phyloP scores from a whole-genome alignment of 176 grass and related monocot species.

The Cenchrus purpureus region DNA sequence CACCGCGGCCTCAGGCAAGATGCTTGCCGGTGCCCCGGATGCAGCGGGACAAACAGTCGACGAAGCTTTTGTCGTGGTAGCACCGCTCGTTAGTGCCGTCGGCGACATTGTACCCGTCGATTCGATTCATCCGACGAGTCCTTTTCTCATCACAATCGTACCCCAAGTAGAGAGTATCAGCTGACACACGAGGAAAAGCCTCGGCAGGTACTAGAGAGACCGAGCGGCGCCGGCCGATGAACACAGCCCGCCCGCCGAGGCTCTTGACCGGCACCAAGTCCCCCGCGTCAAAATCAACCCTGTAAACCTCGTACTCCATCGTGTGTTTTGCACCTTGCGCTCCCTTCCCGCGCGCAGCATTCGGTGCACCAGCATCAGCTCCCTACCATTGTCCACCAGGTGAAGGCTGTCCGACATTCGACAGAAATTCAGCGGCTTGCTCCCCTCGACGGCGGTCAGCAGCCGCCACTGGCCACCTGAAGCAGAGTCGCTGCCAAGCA shows the following conservation, averaged over 20 bases:
- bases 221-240: neutral
- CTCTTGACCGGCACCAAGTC: neutral
- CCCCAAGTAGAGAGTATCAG: no score
- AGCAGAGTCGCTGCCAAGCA: neutral
- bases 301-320: neutral
- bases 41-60: no score
- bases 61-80: no score
- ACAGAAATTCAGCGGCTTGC: neutral
- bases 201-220: neutral
- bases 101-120: no score
- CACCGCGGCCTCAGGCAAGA: no score
- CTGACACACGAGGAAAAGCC: no score
- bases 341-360: neutral
- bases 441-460: neutral
- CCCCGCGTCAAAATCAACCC: neutral
- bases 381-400: constrained; percentile 8
- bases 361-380: constrained; percentile 1
- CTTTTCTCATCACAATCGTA: no score
- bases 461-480: no score
- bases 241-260: neutral
- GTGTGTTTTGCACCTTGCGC: no score
- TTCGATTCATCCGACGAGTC: no score
- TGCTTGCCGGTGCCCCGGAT: no score
- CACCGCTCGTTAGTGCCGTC: no score
- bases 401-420: neutral